These are phyloP conservation scores for Exutisphaerella laricina DNA, from an alignment of 2,329 filamentous ascomycete species.

Conservation along the genomic window DNA sequence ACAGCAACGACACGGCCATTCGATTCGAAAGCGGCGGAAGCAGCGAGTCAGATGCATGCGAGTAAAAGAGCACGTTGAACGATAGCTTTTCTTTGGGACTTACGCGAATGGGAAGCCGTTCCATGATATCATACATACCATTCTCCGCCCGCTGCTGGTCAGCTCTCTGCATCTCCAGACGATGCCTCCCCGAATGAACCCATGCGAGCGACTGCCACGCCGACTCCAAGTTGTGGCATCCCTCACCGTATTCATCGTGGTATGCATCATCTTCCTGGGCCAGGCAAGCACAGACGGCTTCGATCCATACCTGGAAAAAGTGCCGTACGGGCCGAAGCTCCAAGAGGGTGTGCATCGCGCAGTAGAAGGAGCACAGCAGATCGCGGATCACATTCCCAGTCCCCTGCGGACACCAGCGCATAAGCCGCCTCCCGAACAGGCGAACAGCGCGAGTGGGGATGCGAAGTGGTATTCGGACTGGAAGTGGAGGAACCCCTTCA, in stretches of 20 bases:
- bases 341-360: constrained; percentile 37
- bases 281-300: constrained; percentile 26
- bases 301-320: constrained; percentile 26
- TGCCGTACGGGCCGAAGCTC: constrained; percentile 35
- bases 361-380: constrained; percentile 34
- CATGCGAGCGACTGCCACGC: constrained; percentile 39
- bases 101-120: too few species aligned
- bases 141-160: constrained; percentile 13
- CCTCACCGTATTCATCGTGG: constrained; percentile 35
- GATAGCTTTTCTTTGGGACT: too few species aligned
- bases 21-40: too few species aligned
- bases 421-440: constrained; percentile 64
- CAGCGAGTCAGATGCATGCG: too few species aligned
- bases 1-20: too few species aligned
- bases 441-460: constrained; percentile 71
- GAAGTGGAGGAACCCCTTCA: constrained; percentile 89
- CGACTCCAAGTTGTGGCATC: constrained; percentile 43
- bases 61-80: too few species aligned
- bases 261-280: constrained; percentile 35
- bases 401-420: constrained; percentile 65
- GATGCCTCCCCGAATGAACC: constrained; percentile 28
- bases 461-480: constrained; percentile 83
- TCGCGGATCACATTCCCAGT: constrained; percentile 33
- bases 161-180: constrained; percentile 2
- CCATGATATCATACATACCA: too few species aligned